Conservation (phyloP, 352 stramenopile genomes). For the Plasmopara halstedii region DNA sequence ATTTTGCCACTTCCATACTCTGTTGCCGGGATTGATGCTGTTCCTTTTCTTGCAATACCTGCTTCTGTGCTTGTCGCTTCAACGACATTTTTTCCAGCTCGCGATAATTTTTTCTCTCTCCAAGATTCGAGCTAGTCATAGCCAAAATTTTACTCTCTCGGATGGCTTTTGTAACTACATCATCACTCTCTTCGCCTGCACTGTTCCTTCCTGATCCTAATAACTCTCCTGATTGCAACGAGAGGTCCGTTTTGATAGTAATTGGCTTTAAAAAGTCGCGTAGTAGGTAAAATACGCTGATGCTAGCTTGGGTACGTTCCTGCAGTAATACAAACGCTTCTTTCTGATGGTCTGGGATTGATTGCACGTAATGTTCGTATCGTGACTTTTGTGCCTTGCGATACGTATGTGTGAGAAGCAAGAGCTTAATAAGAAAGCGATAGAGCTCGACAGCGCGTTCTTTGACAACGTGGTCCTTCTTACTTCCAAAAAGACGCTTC, state of each 20-base stretch:
- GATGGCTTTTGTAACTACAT: slow-evolving; percentile 30
- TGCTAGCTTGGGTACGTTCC: slow-evolving; percentile 44
- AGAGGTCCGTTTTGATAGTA: slow-evolving; percentile 19
- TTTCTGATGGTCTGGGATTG: slow-evolving; percentile 13
- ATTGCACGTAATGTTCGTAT: slow-evolving; percentile 40
- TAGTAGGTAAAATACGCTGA: slow-evolving; percentile 53
- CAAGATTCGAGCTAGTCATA: slow-evolving; percentile 32
- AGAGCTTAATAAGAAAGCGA: slow-evolving; percentile 64
- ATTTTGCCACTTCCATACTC: not conserved
- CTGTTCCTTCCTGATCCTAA: not conserved
- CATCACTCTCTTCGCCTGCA: slow-evolving; percentile 20
- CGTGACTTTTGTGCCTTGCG: slow-evolving; percentile 63
- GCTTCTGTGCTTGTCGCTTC: not conserved
- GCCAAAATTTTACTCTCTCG: slow-evolving; percentile 67
- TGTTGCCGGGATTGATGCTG: not conserved
- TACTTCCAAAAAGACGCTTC: slow-evolving; percentile 59
- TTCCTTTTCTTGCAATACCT: not conserved
- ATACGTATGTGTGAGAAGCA: slow-evolving; percentile 68
- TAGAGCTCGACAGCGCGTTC: slow-evolving; percentile 64
- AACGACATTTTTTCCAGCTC: slow-evolving; percentile 14
- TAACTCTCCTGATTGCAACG: slow-evolving; percentile 14
- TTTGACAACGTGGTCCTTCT: slow-evolving; percentile 67
- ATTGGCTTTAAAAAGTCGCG: slow-evolving; percentile 68
- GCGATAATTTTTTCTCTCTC: slow-evolving; percentile 4
- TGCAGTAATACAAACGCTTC: slow-evolving; percentile 23